Percentiles rank a stretch among this genome's conserved stretches.
Evolutionary conservation across 306 rosid species (phyloP).

Genomic region (Erythrophleum fordii): DNA sequence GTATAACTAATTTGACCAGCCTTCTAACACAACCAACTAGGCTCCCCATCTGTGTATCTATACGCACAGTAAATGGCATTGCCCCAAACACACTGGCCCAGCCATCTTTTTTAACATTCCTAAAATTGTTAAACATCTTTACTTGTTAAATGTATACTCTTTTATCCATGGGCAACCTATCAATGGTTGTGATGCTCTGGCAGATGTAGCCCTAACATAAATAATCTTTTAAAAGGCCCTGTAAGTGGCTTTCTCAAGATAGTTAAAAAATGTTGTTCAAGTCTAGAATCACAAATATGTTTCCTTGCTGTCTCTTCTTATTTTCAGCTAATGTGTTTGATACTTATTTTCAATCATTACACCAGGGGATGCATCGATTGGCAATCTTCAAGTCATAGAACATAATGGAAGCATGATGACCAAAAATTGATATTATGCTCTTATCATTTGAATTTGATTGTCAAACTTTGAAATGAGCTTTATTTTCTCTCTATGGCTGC

Average conservation of each 20-base stretch:
- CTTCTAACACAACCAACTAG: too few species aligned
- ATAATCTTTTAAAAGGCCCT: neutral
- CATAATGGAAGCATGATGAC: neutral
- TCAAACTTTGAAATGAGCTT: neutral
- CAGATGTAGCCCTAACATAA: neutral
- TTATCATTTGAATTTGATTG: constrained; percentile 32
- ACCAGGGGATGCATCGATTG: neutral
- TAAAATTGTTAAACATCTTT: too few species aligned
- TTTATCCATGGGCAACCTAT: neutral
- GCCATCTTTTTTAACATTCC: too few species aligned
- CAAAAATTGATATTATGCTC: neutral
- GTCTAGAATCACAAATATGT: neutral
- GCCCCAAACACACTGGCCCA: too few species aligned
- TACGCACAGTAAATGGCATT: too few species aligned
- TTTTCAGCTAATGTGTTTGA: too few species aligned
- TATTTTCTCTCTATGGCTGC: constrained; percentile 19
- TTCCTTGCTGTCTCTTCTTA: neutral
- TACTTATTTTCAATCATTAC: neutral
- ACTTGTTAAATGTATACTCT: too few species aligned
- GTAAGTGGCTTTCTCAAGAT: neutral
- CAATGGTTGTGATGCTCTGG: neutral
- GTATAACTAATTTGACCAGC: neutral
- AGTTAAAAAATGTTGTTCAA: neutral
- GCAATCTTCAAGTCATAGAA: neutral
- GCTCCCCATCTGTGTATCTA: too few species aligned